Evolutionary conservation across 1,284 basidiomycete species (phyloP).

Genomic region (Exobasidium cylindrosporum): DNA sequence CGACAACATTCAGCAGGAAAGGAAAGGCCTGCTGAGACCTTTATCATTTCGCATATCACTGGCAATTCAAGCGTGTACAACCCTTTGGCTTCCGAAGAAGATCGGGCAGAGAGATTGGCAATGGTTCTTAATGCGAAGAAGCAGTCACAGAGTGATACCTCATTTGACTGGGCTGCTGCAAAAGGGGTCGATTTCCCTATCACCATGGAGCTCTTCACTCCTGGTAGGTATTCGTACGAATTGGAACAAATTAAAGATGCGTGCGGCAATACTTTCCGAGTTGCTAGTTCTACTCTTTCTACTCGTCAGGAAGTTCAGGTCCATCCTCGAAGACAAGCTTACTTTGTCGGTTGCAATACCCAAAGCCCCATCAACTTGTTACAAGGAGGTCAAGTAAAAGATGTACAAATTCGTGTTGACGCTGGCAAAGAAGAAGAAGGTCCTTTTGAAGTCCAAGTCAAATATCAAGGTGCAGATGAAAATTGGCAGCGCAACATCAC

Average conservation of each 20-base stretch:
- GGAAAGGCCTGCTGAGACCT: background rate
- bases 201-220: slow-evolving; percentile 31
- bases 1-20: background rate
- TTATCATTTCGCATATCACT: slow-evolving; percentile 15
- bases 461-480: slow-evolving; percentile 23
- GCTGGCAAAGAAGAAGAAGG: slow-evolving; percentile 12
- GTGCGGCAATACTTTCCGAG: slow-evolving; percentile 39
- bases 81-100: background rate
- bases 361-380: slow-evolving; percentile 72
- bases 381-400: slow-evolving; percentile 53
- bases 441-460: background rate
- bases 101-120: slow-evolving; percentile 5
- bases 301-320: slow-evolving; percentile 65
- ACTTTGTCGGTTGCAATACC: slow-evolving; percentile 72
- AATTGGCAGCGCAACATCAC: slow-evolving; percentile 25
- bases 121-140: background rate
- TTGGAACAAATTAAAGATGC: slow-evolving; percentile 45
- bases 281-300: background rate
- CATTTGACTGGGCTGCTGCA: slow-evolving; percentile 28
- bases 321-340: slow-evolving; percentile 70
- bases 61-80: background rate
- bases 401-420: slow-evolving; percentile 26
- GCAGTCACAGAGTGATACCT: background rate
- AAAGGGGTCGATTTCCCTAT: slow-evolving; percentile 38
- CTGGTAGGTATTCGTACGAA: slow-evolving; percentile 41